These are phyloP conservation scores for Penicillium nordicum DNA, from an alignment of 2,329 filamentous ascomycete genomes.

Conservation along the genomic window DNA sequence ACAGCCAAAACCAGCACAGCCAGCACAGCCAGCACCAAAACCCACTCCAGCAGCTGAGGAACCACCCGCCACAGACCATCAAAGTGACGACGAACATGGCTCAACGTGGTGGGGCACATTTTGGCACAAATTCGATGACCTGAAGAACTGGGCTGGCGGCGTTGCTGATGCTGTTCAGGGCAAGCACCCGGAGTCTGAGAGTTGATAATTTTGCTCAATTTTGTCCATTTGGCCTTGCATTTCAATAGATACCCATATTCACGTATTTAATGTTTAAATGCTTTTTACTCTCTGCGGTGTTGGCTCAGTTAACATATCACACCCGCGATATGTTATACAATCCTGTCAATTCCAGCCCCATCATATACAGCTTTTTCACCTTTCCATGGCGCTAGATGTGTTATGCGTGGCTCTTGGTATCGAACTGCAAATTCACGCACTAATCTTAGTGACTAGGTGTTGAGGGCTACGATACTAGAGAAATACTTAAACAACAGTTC, in stretches of 20 bases:
- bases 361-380: neutral
- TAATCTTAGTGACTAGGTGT: neutral
- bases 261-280: conserved; percentile 2
- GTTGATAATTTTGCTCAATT: neutral
- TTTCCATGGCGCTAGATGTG: neutral
- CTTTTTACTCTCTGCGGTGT: neutral
- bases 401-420: too few relatives aligned
- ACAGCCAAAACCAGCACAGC: neutral
- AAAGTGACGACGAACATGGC: conserved; percentile 20
- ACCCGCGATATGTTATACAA: neutral
- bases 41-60: neutral
- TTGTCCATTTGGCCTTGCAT: neutral
- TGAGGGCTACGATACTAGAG: too few relatives aligned
- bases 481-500: too few relatives aligned
- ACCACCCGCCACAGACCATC: conserved; percentile 13
- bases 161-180: conserved; percentile 32
- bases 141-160: conserved; percentile 37
- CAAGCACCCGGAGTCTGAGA: conserved; percentile 15
- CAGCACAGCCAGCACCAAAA: conserved; percentile 1
- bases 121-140: conserved; percentile 33
- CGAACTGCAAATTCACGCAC: too few relatives aligned
- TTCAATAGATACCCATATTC: conserved; percentile 17
- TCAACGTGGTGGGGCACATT: conserved; percentile 35
- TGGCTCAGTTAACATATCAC: neutral
- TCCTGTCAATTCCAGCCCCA: neutral